Evolutionary conservation across 441 rosid genomes (phyloP).

Genomic region (Mallotus repandus): DNA sequence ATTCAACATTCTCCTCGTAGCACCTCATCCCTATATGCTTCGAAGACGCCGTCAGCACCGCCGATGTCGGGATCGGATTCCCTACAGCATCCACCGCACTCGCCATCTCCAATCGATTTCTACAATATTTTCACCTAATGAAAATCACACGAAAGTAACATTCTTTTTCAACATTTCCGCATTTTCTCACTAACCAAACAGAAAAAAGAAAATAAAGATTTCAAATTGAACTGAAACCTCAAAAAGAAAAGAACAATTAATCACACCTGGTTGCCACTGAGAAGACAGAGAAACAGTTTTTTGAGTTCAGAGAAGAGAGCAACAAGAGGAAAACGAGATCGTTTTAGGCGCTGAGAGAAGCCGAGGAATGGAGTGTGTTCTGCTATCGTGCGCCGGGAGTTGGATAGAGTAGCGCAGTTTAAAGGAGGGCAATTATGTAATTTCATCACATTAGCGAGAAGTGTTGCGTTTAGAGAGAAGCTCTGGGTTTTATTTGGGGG

Average conservation of each 20-base stretch:
- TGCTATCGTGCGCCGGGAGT: constrained; percentile 1
- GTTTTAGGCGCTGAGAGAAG: background rate
- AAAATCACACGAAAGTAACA: background rate
- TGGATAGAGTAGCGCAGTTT: background rate
- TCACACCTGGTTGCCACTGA: constrained; percentile 9
- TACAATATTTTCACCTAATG: background rate
- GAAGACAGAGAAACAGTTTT: background rate
- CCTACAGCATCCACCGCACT: constrained; percentile 70
- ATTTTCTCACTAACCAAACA: constrained; percentile 20
- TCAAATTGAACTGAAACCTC: background rate
- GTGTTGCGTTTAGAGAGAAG: too few relatives aligned
- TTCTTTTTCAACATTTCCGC: background rate
- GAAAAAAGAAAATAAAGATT: background rate
- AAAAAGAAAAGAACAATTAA: too few relatives aligned
- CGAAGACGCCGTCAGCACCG: constrained; percentile 83
- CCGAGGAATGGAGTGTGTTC: too few relatives aligned
- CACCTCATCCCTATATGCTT: constrained; percentile 77
- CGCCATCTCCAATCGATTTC: constrained; percentile 46
- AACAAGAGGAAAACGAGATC: background rate
- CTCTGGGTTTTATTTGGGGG: constrained; percentile 12
- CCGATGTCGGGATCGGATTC: constrained; percentile 90
- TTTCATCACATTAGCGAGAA: background rate
- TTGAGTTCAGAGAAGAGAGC: background rate
- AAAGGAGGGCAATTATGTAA: background rate
- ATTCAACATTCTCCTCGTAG: constrained; percentile 69